Conservation (phyloP, 768 basidiomycete species). For the Obba rivulosa region DNA sequence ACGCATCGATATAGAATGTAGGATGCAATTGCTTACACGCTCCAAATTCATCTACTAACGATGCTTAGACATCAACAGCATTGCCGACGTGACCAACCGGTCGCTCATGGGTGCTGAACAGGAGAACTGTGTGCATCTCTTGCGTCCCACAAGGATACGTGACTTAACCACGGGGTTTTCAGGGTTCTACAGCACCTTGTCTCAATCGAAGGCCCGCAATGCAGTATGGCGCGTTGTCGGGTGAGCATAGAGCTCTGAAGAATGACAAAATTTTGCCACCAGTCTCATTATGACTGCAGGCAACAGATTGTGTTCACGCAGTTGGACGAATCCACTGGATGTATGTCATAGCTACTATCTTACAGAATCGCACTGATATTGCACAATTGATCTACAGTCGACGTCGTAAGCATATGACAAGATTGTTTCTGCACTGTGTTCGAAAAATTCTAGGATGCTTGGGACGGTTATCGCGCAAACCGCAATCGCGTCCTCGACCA, state of each 20-base stretch:
- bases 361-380: neutral
- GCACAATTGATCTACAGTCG: conserved; percentile 11
- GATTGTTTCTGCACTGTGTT: neutral
- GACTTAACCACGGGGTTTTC: neutral
- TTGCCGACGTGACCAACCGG: conserved; percentile 37
- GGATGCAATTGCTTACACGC: too few species aligned
- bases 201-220: conserved; percentile 38
- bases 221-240: conserved; percentile 53
- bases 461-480: conserved; percentile 58
- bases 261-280: neutral
- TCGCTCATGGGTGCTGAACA: conserved; percentile 52
- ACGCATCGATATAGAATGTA: too few species aligned
- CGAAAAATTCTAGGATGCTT: conserved; percentile 36
- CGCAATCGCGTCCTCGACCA: conserved; percentile 46
- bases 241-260: conserved; percentile 18
- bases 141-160: neutral
- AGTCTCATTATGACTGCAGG: conserved; percentile 19
- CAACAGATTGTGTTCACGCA: conserved; percentile 56
- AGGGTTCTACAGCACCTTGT: conserved; percentile 47
- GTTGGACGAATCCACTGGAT: conserved; percentile 32
- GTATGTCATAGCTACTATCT: conserved; percentile 20
- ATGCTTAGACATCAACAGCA: conserved; percentile 40
- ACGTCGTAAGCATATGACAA: conserved; percentile 18
- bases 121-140: conserved; percentile 38
- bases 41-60: too few species aligned